A percentile compares a stretch with the other conserved stretches of the same genome.
These are phyloP conservation scores for Rhododendron kiyosumense DNA, from an alignment of 148 eudicot genomes.

Conservation along the genomic window DNA sequence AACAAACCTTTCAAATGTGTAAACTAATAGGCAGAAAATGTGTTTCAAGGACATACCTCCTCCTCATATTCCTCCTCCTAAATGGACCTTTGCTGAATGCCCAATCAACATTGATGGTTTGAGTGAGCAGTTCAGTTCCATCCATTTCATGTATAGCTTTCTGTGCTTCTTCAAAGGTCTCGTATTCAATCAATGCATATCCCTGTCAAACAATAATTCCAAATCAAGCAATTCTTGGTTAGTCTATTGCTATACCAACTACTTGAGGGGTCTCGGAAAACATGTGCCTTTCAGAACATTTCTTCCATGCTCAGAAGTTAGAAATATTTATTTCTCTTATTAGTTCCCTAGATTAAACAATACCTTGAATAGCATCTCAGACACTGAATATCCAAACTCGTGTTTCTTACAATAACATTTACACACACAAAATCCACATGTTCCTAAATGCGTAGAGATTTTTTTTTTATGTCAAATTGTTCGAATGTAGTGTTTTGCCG, in stretches of 20 bases:
- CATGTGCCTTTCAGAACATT: background rate
- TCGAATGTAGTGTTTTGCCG: background rate
- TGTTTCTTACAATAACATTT: background rate
- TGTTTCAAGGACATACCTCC: conserved; percentile 44
- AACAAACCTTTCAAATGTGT: background rate
- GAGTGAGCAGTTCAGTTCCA: conserved; percentile 71
- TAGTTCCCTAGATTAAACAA: background rate
- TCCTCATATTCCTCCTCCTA: conserved; percentile 45
- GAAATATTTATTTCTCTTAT: background rate
- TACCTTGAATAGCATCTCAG: background rate
- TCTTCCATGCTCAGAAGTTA: background rate
- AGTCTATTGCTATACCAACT: background rate
- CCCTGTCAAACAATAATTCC: conserved; percentile 46
- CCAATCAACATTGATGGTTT: conserved; percentile 75
- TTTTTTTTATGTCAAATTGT: background rate
- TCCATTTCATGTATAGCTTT: conserved; percentile 55
- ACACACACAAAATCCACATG: background rate
- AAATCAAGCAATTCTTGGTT: background rate
- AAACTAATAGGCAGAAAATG: background rate
- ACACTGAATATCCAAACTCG: background rate
- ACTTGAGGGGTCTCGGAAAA: background rate
- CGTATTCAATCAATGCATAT: conserved; percentile 89
- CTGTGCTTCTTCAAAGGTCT: conserved; percentile 64
- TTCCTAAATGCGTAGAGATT: background rate
- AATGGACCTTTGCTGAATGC: conserved; percentile 89